Base-by-base conservation (phyloP, 2,329 filamentous ascomycete species). In the Arthrobotrys iridis region DNA sequence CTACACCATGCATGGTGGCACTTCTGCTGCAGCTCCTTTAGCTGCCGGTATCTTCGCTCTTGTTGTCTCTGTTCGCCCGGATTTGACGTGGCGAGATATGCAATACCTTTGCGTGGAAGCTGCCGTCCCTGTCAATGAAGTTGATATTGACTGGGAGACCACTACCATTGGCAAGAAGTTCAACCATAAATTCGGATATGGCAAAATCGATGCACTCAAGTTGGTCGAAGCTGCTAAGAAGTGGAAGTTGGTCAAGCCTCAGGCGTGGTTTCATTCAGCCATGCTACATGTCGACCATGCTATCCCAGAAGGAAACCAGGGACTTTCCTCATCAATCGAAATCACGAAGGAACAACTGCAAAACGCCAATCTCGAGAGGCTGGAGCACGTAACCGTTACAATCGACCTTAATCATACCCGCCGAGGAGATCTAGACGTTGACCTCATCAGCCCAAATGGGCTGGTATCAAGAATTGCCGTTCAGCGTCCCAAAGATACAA, bases 361-460 rank as follows among this genome's bases (percentile, higher is more conserved):
- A 80, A 83, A 88, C 20, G 92, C 92, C 78, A 99, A 99, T 81
- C 82, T 99, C 11, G 92, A 89, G 79, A 89, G 91, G 13, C 81
- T 99, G 24, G 95, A 99, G 84, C 95, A 99, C 83, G 92, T 99
- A 35, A 98, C 94, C 0, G 88, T 99, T 35, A 98, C 94, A 1
- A 99, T 99, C 93, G 99, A 99, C 80, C 87, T 97, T 22, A 88
- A 92, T 64, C 95, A 99, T 81, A 89, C 87, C 1, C 90, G 91
- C 73, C 90, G 95, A 77, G 95, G 95, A 67, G 95, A 99, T 81
- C 82, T 99, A 24, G 97, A 92, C 80, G 94, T 96, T 37, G 95
- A 99, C 80, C 85, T 99, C 48, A 88, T 92, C 80, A 97, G 93
- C 79, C 95, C 95, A 0, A 85, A 88, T 30, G 91, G 92, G 7